A percentile compares a stretch with the other conserved stretches of the same genome.
Evolutionary conservation across 73 alveolate species (phyloP).

Genomic region (Vitrella brassicaformis): DNA sequence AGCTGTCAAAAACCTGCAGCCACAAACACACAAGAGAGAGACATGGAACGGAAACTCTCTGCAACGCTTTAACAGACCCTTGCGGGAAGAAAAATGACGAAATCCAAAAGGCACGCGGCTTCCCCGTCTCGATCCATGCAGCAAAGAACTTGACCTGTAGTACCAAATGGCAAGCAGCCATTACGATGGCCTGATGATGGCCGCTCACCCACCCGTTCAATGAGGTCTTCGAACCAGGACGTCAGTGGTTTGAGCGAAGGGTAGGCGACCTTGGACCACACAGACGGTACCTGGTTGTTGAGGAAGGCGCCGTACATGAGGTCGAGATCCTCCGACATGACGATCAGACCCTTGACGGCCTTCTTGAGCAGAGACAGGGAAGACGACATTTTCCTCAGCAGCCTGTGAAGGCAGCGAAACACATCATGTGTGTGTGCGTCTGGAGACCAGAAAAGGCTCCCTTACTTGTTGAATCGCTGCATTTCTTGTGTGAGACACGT

Average conservation of each 20-base stretch:
- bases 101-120: conserved; percentile 92
- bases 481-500: conserved; percentile 78
- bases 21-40: no score
- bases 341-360: conserved; percentile 42
- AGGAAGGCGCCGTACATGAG: conserved; percentile 79
- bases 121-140: conserved; percentile 89
- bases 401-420: conserved; percentile 84
- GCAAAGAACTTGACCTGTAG: conserved; percentile 62
- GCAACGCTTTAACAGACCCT: conserved; percentile 39
- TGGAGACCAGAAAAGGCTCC: no score
- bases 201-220: conserved; percentile 86
- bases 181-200: no score
- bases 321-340: conserved; percentile 95
- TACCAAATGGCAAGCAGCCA: conserved; percentile 4
- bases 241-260: conserved; percentile 86
- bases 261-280: conserved; percentile 64
- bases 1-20: conserved; percentile 94
- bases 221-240: conserved; percentile 93
- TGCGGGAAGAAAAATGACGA: conserved; percentile 98
- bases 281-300: conserved; percentile 50
- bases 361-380: conserved; percentile 72
- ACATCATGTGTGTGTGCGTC: no score
- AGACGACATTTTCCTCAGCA: conserved; percentile 66
- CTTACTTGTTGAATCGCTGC: conserved; percentile 20
- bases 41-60: no score